Conservation (phyloP, 1,284 basidiomycete genomes). For the Sparassis latifolia region DNA sequence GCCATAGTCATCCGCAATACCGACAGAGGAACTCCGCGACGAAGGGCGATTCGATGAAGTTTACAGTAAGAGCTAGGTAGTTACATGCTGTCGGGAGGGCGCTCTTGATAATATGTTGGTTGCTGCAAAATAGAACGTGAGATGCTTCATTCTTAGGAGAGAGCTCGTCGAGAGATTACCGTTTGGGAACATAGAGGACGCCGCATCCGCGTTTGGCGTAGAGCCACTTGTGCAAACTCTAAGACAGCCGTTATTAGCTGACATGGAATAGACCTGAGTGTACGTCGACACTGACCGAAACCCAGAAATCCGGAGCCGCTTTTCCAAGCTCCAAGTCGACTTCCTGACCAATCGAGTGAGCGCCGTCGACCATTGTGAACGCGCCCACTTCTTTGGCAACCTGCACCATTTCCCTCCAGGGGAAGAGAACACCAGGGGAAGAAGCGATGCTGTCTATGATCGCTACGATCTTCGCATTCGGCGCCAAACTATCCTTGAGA, state of each 20-base stretch:
- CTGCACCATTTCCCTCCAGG: constrained; percentile 70
- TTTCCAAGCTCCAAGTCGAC: constrained; percentile 49
- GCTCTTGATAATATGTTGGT: constrained; percentile 68
- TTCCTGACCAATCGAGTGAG: constrained; percentile 64
- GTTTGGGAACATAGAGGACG: constrained; percentile 67
- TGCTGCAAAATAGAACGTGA: constrained; percentile 32
- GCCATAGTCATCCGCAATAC: constrained; percentile 7
- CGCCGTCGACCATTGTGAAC: constrained; percentile 73
- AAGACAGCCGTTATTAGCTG: background rate
- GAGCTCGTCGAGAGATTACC: constrained; percentile 31
- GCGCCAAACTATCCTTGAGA: background rate
- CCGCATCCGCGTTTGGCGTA: constrained; percentile 62
- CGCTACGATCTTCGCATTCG: constrained; percentile 45
- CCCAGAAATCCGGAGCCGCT: constrained; percentile 67
- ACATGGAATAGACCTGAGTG: too few species aligned
- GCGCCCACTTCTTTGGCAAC: constrained; percentile 60
- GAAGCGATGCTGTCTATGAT: constrained; percentile 70
- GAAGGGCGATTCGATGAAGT: constrained; percentile 30
- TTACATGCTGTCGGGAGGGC: constrained; percentile 67
- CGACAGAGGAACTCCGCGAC: constrained; percentile 46
- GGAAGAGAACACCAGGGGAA: constrained; percentile 61
- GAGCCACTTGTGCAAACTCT: constrained; percentile 80
- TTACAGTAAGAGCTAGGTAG: constrained; percentile 26
- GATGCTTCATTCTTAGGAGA: too few species aligned
- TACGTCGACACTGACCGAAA: constrained; percentile 33